Percentiles rank a stretch among this genome's conserved stretches.
These are phyloP conservation scores for Holtermannia corniformis DNA, from an alignment of 768 basidiomycete species.

Conservation along the genomic window DNA sequence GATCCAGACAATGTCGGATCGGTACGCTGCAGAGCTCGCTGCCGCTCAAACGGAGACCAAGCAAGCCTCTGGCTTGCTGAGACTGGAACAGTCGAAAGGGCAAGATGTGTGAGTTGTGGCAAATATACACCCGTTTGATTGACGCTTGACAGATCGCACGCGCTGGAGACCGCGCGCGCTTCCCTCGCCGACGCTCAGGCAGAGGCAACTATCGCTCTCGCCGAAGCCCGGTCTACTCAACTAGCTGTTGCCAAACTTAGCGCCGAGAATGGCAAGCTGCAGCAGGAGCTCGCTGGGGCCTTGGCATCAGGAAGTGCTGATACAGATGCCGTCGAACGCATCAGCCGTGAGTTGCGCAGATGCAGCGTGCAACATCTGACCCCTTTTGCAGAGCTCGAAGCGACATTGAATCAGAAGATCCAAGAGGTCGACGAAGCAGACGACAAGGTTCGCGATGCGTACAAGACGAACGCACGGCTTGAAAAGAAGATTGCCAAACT, in stretches of 20 bases:
- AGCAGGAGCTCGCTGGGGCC: not conserved
- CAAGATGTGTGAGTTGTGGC: not conserved
- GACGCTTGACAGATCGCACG: not conserved
- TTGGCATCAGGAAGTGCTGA: not conserved
- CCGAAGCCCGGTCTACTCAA: not conserved
- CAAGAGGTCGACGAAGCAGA: conserved; percentile 35
- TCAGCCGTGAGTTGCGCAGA: not conserved
- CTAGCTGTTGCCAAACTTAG: not conserved
- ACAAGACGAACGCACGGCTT: conserved; percentile 26
- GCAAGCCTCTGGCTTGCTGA: not conserved
- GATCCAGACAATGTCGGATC: not conserved
- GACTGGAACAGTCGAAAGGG: not conserved
- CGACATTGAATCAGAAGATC: conserved; percentile 18
- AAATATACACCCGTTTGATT: not conserved
- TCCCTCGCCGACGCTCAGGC: not conserved
- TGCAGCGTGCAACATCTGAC: not conserved
- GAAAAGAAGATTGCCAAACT: conserved; percentile 32
- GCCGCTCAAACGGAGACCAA: not conserved
- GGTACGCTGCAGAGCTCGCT: not conserved
- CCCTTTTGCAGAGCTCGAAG: conserved; percentile 24
- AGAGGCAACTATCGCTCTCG: not conserved
- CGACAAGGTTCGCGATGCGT: conserved; percentile 25
- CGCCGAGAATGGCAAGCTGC: conserved; percentile 4
- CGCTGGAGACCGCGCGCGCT: not conserved
- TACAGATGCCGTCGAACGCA: not conserved